Evolutionary conservation across 2,329 filamentous ascomycete genomes (phyloP), one percentile per base, ranked within the genome.

Genomic region (Verticillium alfalfae): DNA sequence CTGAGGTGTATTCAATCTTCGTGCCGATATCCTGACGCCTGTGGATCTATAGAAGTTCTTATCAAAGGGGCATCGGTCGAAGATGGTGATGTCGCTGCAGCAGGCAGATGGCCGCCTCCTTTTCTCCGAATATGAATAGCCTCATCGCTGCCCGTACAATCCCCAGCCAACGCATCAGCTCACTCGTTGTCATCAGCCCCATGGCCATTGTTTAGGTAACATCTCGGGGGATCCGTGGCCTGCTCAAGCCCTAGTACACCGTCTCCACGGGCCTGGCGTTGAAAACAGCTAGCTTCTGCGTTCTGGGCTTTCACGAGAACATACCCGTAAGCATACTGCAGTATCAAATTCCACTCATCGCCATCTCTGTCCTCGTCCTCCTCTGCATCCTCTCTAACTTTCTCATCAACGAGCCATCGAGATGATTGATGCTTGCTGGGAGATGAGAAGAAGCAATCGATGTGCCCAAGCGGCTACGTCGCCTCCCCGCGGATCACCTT

Each of bases 141-240:
- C 66, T 78, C 1, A 78, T 76, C 60, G 70, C 69, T 1, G 69
- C 72, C 4, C 71, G 76, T 22, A 72, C 79, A 36, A 67, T 79
- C 1, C 69, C 69, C 1, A 76, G 74, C 2, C 65, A 76, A 5
- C 77, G 73, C 2, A 76, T 78, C 38, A 76, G 77, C 0, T 66
- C 75, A 2, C 63, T 76, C 71, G 71, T 66, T 3, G 73, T 75
- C 8, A 70, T 64, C 12, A 71, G 72, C 1, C 64, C 73, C 2
- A 68, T 75, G 52, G 59, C 22, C 22, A 22, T 22, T 22, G 22
- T 22, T 22, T 22, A 22, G 22, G 22, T 22, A 22, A 22, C 22
- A 22, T 22, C 22, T 22, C 22, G 22, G 22, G 22, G 22, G 22
- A 22, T 22, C 22, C 22, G 22, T 22, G n/a, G n/a, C n/a, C n/a